Evolutionary conservation across 768 basidiomycete species (phyloP), one percentile per base, ranked within the genome.

Genomic region (Agaricus blazei): DNA sequence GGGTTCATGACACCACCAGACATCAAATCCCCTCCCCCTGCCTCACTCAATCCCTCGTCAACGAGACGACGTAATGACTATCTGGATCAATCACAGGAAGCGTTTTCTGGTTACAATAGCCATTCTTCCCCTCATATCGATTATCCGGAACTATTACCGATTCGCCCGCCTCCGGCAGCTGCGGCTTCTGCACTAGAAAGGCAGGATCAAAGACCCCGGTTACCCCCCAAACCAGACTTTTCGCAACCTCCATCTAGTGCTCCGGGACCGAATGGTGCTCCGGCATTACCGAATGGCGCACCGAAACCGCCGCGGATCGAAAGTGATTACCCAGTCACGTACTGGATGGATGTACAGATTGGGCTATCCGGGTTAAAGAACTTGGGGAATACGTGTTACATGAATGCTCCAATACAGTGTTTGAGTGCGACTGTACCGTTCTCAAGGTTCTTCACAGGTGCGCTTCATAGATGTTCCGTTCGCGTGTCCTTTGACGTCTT

Each of bases 371-470:
- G 96, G 3, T 68, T 99, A 66, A 95, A 95, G 80, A 99, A 99
- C 67, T 66, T 98, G 58, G 87, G 90, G 15, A 98, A 98, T 68
- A 99, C 97, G 7, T 99, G 97, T 68, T 99, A 98, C 67, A 98
- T 98, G 93, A 98, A 98, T 68, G 91, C 97, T 29, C 94, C 93
- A 5, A 83, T 99, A 14, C 97, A 99, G 70, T 99, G 97, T 68
- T 74, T 99, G 65, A 93, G 87, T 66, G 95, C 95, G 0, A 97
- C 96, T 0, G 83, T 90, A 6, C 96, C 96, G 0, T 96, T 99
- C 68, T 83, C 94, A 29, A 79, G 85, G 52, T 98, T 95, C 73
- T 98, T 99, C 64, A 87, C 85, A 3, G 88, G 93, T 94, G 65
- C 37, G 82, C 58, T 23, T 53, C 48, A 28, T 23, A 15, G 7